Base-by-base conservation (phyloP, 139 green algal species). In the Picocystis salinarum region DNA sequence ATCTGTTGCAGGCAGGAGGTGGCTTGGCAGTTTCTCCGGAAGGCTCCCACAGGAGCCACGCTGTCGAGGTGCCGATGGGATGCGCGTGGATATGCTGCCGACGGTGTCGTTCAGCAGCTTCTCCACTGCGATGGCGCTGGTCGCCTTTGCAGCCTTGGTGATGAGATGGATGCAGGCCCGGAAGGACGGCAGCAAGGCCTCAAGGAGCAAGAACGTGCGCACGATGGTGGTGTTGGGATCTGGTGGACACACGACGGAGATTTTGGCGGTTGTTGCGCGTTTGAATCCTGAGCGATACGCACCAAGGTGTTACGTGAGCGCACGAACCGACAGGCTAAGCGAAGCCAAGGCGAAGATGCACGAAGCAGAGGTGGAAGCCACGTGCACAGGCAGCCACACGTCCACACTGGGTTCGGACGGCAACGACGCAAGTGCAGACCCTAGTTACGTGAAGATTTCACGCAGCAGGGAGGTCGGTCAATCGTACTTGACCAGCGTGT, bases 201-300 rank as follows among this genome's bases (percentile, higher is more conserved):
- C n/a, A n/a, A n/a, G n/a, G n/a, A n/a, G n/a, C n/a, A n/a, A n/a
- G n/a, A n/a, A n/a, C n/a, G n/a, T n/a, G n/a, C n/a, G n/a, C n/a
- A 79, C 77, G 0, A 67, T 88, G 50, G 31, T 89, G 0, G 74
- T 88, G n/a, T 48, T 88, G 4, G 77, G 77, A 17, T 88, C 77
- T 55, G 77, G 76, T 4, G 82, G 82, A 2, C 82, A 93, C 57
- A 93, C 82, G 1, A 79, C 81, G 2, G 82, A 93, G 58, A 91
- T 93, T 74, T 55, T 93, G 24, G 54, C 47, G 39, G 50, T 92
- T 22, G 34, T 84, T 12, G 39, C 42, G 2, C 22, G 29, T 2
- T 33, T 93, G 17, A 52, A 80, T 52, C 59, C 60, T 28, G 1
- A 39, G 1, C 36, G 41, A 2, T 88, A 84, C 58, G 24, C 3